Base-by-base conservation (phyloP, 345 rosid genomes). In the Limnanthes douglasii region DNA sequence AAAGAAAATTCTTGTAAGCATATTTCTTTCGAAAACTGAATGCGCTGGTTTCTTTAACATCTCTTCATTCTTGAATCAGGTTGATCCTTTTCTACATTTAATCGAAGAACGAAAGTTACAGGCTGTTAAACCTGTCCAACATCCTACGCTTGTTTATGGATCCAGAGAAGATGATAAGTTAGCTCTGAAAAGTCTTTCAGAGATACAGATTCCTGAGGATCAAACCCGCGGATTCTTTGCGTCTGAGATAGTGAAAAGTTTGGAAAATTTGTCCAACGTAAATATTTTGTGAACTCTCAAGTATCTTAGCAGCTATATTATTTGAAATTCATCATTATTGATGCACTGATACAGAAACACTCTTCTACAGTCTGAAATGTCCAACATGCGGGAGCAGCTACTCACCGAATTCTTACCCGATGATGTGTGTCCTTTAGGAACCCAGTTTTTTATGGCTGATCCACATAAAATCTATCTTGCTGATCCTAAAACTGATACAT, bases 321-420 rank as follows among this genome's bases (percentile, higher is more conserved):
- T 15, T 14, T 27, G 26, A 27, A 20, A n/a, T 28, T 16, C 23
- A 19, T 2, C 9, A 22, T 37, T 46, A 13, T 12, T 32, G 38
- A 8, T 26, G 2, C 17, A 21, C 34, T 47, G 18, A 46, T 24
- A 19, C 28, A 20, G n/a, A n/a, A n/a, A n/a, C n/a, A n/a, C n/a
- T n/a, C n/a, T 37, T 49, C 7, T 43, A 60, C 68, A 90, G 98
- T 29, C 72, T 50, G 79, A 69, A 38, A 39, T 69, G 55, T 65
- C 78, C 21, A 43, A 42, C 43, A 44, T 60, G 45, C 49, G 41
- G 50, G 75, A 71, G 46, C 73, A 75, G 51, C 65, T 90, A 39
- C 68, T 77, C 19, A 58, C 23, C 11, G 86, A 90, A 44, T 90
- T 90, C 56, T 36, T 72, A 44, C 95, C 96, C 1, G 96, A 84